Conservation (phyloP, 495 filamentous ascomycete species). For the Cetradonia linearis region DNA sequence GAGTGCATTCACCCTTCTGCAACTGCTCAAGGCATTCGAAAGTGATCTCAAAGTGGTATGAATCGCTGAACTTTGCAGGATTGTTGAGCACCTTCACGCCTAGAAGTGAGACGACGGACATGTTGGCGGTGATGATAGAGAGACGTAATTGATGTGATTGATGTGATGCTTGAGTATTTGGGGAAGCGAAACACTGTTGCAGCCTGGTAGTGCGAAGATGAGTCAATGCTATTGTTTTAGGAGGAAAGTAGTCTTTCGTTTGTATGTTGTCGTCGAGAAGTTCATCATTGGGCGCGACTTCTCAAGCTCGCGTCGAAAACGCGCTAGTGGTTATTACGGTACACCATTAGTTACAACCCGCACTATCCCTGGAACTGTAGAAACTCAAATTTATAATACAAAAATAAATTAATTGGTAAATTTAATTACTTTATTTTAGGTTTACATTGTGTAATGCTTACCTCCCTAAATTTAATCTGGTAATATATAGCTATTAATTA, state of each 20-base stretch:
- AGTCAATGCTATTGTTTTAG: not conserved
- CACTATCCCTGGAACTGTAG: no score
- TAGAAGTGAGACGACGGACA: slow-evolving; percentile 94
- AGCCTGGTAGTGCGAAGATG: not conserved
- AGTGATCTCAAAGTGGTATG: slow-evolving; percentile 95
- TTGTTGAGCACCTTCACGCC: slow-evolving; percentile 95
- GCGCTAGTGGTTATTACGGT: slow-evolving; percentile 5
- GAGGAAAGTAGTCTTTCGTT: no score
- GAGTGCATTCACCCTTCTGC: slow-evolving; percentile 59
- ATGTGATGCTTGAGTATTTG: not conserved
- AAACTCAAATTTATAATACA: no score
- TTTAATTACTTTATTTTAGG: no score
- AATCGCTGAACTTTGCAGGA: slow-evolving; percentile 76
- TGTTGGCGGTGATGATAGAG: slow-evolving; percentile 36
- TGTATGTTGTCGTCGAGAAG: not conserved
- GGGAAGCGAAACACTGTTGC: no score
- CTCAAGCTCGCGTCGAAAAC: slow-evolving; percentile 6
- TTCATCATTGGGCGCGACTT: not conserved
- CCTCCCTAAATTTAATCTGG: no score
- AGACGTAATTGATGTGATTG: not conserved
- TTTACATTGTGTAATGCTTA: no score
- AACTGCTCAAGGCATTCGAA: slow-evolving; percentile 93
- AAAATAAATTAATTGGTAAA: no score
- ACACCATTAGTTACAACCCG: no score
- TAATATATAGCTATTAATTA: no score